A percentile compares a stretch with the other conserved stretches of the same genome.
Conservation (phyloP, 225 moss, liverwort and hornwort genomes). For the Thuidium tamariscinum region DNA sequence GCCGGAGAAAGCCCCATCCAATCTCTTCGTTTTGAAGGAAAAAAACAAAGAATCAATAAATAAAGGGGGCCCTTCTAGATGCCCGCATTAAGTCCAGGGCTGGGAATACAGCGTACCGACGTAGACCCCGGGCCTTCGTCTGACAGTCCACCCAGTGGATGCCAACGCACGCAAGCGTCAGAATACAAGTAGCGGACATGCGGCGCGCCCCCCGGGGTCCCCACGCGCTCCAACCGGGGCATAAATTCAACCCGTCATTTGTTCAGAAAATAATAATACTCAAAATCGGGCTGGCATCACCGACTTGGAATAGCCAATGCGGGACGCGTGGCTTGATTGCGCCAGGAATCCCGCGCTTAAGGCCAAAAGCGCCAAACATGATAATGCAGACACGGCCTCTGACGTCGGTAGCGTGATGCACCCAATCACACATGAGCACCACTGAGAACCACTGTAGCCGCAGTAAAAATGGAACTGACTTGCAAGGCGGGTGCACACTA, state of each 20-base stretch:
- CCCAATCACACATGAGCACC: neutral
- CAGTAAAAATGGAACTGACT: neutral
- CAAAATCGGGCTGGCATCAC: neutral
- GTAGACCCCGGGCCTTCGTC: neutral
- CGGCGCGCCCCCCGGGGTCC: neutral
- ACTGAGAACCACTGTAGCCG: no score
- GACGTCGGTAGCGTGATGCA: slow-evolving; percentile 18
- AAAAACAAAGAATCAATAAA: neutral
- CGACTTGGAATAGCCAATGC: neutral
- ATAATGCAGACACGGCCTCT: neutral
- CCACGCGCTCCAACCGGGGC: neutral
- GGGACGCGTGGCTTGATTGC: neutral
- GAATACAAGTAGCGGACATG: neutral
- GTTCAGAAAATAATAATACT: neutral
- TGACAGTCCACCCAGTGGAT: neutral
- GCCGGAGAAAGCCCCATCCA: neutral
- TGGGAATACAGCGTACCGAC: neutral
- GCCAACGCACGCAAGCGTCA: neutral
- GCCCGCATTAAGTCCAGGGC: neutral
- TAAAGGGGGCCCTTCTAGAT: neutral
- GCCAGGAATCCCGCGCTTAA: neutral
- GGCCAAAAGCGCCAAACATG: neutral
- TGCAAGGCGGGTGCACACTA: neutral
- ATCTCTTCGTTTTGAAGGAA: neutral
- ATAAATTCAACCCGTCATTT: neutral